Percentiles rank a stretch among this genome's conserved stretches.
Evolutionary conservation across 2,329 filamentous ascomycete species (phyloP).

Genomic region (Diaporthe citriasiana): DNA sequence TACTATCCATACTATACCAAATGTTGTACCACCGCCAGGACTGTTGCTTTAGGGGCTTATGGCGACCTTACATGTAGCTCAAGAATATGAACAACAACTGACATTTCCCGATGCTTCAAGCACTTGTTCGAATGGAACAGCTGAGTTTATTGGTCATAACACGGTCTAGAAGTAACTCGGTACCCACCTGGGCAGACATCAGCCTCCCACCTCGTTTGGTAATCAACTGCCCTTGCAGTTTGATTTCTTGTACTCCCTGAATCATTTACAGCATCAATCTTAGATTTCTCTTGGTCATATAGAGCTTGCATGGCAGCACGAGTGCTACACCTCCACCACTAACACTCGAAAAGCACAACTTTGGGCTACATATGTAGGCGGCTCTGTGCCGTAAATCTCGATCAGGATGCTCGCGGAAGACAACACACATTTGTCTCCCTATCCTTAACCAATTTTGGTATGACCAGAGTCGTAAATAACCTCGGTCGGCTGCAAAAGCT

Average conservation of each 20-base stretch:
- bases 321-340: background rate
- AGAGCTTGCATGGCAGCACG: background rate
- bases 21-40: background rate
- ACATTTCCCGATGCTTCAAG: background rate
- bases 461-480: background rate
- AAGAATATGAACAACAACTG: accelerated
- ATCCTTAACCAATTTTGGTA: too few species aligned
- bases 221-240: background rate
- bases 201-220: background rate
- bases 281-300: background rate
- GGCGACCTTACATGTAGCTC: background rate
- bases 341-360: background rate
- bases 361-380: too few species aligned
- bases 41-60: too few species aligned
- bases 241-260: background rate
- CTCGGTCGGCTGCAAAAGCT: background rate
- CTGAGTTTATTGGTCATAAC: background rate
- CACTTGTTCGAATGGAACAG: background rate
- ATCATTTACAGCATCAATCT: too few species aligned
- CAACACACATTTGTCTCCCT: background rate
- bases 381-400: background rate
- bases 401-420: background rate
- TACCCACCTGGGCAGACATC: background rate
- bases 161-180: background rate
- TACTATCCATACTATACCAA: background rate